Evolutionary conservation across 2,329 filamentous ascomycete species (phyloP).

Genomic region (Paecilomyces sp.): DNA sequence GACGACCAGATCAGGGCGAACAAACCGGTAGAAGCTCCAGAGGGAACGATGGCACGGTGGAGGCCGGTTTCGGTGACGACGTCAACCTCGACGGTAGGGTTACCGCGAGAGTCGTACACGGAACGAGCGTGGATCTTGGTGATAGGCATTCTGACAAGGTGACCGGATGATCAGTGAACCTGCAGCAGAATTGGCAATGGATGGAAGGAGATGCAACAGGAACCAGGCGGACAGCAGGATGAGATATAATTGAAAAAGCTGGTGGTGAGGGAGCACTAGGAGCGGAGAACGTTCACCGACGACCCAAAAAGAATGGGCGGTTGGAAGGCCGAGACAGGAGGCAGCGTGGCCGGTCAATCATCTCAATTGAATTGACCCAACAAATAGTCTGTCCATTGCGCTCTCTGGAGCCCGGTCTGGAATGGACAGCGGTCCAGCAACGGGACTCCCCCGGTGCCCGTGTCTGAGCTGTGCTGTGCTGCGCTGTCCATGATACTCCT

Average conservation of each 20-base stretch:
- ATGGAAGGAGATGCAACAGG: conserved; percentile 3
- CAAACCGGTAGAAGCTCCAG: conserved; percentile 88
- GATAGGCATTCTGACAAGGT: conserved; percentile 66
- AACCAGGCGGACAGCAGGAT: conserved; percentile 1
- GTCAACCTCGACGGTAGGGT: conserved; percentile 98
- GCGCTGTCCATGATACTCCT: not conserved
- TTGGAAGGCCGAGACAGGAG: conserved; percentile 10
- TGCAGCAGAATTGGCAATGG: conserved; percentile 9
- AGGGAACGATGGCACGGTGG: conserved; percentile 95
- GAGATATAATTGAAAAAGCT: conserved; percentile 12
- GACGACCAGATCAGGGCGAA: conserved; percentile 13
- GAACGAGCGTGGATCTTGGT: conserved; percentile 86
- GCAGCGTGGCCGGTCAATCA: conserved; percentile 8
- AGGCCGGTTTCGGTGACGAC: conserved; percentile 93
- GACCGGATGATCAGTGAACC: conserved; percentile 17
- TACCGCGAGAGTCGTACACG: conserved; percentile 97
- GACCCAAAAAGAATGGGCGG: conserved; percentile 27
- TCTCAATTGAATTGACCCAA: not conserved
- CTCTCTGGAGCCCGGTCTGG: not conserved
- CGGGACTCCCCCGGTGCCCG: not conserved
- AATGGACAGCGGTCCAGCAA: not conserved
- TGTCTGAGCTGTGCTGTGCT: not conserved
- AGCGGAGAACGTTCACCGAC: conserved; percentile 31
- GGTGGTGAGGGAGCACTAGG: conserved; percentile 22
- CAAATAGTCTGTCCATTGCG: not conserved